phyloP scores from a whole-genome alignment of 805 yeast species.

The Groenewaldozyma salmanticensis region DNA sequence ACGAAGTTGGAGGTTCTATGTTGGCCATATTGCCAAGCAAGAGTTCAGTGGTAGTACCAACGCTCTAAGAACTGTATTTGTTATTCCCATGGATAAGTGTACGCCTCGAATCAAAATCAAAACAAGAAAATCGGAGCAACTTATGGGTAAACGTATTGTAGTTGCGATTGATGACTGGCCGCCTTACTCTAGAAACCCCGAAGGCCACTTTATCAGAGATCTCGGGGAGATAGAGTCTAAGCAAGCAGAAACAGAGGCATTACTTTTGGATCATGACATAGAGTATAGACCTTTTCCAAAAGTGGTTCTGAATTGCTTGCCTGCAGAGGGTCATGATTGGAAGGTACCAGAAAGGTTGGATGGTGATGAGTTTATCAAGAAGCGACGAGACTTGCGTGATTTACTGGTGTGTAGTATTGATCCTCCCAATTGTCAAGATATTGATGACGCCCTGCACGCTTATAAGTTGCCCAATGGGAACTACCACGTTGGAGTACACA shows the following conservation, averaged over 20 bases:
- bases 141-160: slow-evolving; percentile 84
- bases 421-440: slow-evolving; percentile 97
- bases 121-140: slow-evolving; percentile 75
- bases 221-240: slow-evolving; percentile 87
- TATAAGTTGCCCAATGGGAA: slow-evolving; percentile 77
- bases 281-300: slow-evolving; percentile 94
- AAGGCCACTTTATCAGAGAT: slow-evolving; percentile 87
- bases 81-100: slow-evolving; percentile 78
- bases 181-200: slow-evolving; percentile 68
- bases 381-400: slow-evolving; percentile 80
- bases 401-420: slow-evolving; percentile 89
- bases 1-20: slow-evolving; percentile 93
- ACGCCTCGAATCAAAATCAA: slow-evolving; percentile 80
- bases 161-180: slow-evolving; percentile 94
- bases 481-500: slow-evolving; percentile 96
- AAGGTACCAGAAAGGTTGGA: slow-evolving; percentile 57
- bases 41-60: slow-evolving; percentile 47
- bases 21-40: slow-evolving; percentile 80
- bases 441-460: slow-evolving; percentile 97
- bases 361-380: slow-evolving; percentile 31
- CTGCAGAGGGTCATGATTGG: slow-evolving; percentile 92
- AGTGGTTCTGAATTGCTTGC: slow-evolving; percentile 84
- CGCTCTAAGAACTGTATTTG: slow-evolving; percentile 70
- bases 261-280: slow-evolving; percentile 87
- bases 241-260: slow-evolving; percentile 93